Base-by-base conservation (phyloP, 1,139 yeast species). In the Candida sanyaensis region DNA sequence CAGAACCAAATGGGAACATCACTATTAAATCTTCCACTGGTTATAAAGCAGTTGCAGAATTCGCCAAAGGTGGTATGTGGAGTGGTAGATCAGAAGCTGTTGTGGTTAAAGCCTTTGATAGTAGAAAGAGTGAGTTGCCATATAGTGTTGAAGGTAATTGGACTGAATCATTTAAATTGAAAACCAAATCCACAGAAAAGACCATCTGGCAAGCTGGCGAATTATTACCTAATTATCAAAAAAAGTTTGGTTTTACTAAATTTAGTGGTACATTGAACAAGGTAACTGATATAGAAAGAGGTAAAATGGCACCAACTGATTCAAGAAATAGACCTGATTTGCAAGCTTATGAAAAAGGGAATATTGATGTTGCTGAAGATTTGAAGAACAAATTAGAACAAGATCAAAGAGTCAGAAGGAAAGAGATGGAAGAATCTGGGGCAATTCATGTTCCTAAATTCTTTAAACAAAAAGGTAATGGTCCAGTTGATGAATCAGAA, bases 281-380 rank as follows among this genome's bases (percentile, higher is more conserved):
- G 52, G 79, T 90, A 37, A 88, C 97, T 0, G 71, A 66, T 3
- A 68, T 92, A 28, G 97, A 90, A 62, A 63, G 78, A 32, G 86
- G 75, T 10, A 52, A 65, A 1, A 58, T 92, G 43, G 85, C 98
- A 3, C 93, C 92, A 5, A 89, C 96, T 0, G 99, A 93, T 63
- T 88, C 97, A 4, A 80, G 99, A 61, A 67, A 84, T 41, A 80
- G 99, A 60, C 98, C 97, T 0, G 99, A 93, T 65, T 81, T 90
- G 60, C 71, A 80, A 41, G 69, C 75, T 6, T 90, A 90, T 57
- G 96, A 90, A 60, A 61, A 75, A 23, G 95, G 95, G 2, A 69
- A 82, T 21, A 68, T 85, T 7, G 88, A 81, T 12, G 68, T 71
- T 44, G 97, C 98, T 0, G 97, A 92, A 61, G 58, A 54, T 1